Base-by-base conservation (phyloP, 1,284 basidiomycete species). In the Macrocystidia cucumis region DNA sequence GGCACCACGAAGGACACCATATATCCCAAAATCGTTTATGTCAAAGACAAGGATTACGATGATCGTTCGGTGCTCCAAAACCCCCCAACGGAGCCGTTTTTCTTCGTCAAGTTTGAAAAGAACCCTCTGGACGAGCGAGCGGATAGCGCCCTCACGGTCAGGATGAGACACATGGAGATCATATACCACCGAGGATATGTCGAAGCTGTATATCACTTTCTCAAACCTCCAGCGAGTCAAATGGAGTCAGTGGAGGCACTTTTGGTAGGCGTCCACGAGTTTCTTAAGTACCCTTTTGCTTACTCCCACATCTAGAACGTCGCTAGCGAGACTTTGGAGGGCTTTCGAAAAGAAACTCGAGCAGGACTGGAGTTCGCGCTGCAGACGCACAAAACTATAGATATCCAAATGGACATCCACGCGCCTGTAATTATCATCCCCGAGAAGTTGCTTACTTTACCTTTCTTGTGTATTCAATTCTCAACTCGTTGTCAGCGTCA, bases 381-480 rank as follows among this genome's bases (percentile, higher is more conserved):
- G 22, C 81, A 91, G 58, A 81, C 77, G 11, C 92, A 96, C 67
- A 95, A 95, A 66, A 99, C 95, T 0, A 71, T 99, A 31, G 95
- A 99, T 55, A 70, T 99, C 20, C 87, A 90, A 47, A 79, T 99
- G 62, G 95, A 98, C 52, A 78, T 99, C 70, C 91, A 97, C 52
- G 92, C 96, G 2, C 96, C 96, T 3, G 83, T 99, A 53, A 97
- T 99, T 55, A 91, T 99, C 46, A 74, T 98, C 28, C 96, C 96
- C 2, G 95, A 98, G 63, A 79, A 90, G 88, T 89, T n/a, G n/a
- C n/a, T n/a, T n/a, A n/a, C n/a, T n/a, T n/a, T n/a, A 52, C 42
- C 74, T 52, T 25, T 19, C 9, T 27, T 4, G n/a, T 20, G 6
- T 20, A 16, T 17, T 5, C 12, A 8, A 3, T 7, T 32, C 32